Conservation (phyloP, 2,329 filamentous ascomycete species). For the Ramichloridium luteum region DNA sequence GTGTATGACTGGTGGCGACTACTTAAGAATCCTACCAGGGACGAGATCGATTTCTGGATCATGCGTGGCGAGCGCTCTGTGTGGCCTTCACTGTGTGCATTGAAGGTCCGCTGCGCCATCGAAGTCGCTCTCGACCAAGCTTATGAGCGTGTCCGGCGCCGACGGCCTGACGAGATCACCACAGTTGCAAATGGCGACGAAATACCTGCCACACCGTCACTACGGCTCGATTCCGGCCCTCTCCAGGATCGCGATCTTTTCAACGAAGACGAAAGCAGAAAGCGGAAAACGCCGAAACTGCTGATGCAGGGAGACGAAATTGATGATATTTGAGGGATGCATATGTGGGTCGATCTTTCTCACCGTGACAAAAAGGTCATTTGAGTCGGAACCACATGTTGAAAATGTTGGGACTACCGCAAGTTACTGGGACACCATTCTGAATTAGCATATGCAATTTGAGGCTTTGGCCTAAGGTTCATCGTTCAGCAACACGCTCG, state of each 20-base stretch:
- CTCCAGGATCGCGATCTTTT: not conserved
- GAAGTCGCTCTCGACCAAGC: conserved; percentile 79
- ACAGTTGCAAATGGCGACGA: not conserved
- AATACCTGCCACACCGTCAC: not conserved
- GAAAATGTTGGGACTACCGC: too few species aligned
- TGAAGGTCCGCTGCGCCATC: conserved; percentile 70
- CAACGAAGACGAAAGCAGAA: conserved; percentile 1
- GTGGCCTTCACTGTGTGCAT: conserved; percentile 75
- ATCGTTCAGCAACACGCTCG: too few species aligned
- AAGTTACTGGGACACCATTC: too few species aligned
- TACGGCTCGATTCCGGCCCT: not conserved
- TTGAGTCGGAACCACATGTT: too few species aligned
- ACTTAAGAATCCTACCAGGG: conserved; percentile 68
- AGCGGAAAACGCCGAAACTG: conserved; percentile 1
- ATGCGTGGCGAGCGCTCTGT: conserved; percentile 71
- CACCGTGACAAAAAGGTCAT: too few species aligned
- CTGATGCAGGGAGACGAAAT: not conserved
- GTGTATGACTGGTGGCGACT: conserved; percentile 62
- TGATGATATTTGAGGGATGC: too few species aligned
- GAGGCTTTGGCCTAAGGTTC: too few species aligned
- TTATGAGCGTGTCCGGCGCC: conserved; percentile 59
- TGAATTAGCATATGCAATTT: too few species aligned
- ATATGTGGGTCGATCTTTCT: too few species aligned
- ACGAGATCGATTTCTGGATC: conserved; percentile 75
- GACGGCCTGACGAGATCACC: not conserved